Percentiles rank a stretch among this genome's conserved stretches.
These are phyloP conservation scores for Argentina anserina DNA, from an alignment of 306 rosid genomes.

Conservation along the genomic window DNA sequence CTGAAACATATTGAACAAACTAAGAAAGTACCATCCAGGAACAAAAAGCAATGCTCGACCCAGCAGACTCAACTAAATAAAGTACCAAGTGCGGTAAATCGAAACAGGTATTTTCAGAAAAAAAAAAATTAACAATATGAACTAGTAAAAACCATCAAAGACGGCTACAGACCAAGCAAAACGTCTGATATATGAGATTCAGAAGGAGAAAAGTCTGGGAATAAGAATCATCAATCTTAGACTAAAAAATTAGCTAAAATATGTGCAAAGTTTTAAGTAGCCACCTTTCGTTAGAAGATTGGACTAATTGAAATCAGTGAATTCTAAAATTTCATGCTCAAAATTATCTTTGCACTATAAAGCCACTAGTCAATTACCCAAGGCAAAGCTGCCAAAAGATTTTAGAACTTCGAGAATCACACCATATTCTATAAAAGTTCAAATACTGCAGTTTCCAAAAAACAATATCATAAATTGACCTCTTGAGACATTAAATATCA, in stretches of 20 bases:
- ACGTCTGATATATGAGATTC: not conserved
- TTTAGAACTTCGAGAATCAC: not conserved
- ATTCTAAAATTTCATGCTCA: not conserved
- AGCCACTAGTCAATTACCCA: not conserved
- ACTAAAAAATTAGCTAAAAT: not conserved
- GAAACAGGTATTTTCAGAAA: constrained; percentile 17
- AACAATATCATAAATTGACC: not conserved
- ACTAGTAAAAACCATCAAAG: not conserved
- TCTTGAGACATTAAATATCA: not conserved
- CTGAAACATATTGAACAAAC: constrained; percentile 45
- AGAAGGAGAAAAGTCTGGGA: not conserved
- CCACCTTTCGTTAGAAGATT: not conserved
- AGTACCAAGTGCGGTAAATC: not conserved
- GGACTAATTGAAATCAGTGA: not conserved
- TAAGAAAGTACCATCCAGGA: constrained; percentile 20
- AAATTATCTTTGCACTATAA: not conserved
- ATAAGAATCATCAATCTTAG: not conserved
- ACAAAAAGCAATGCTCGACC: not conserved
- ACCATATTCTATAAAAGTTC: not conserved
- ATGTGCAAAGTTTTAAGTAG: not conserved
- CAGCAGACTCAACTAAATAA: not conserved
- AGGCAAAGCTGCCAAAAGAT: not conserved
- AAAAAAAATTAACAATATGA: constrained; percentile 8
- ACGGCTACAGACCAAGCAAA: not conserved
- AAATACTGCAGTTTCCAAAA: not conserved